phyloP scores from a whole-genome alignment of 2,329 filamentous ascomycete genomes.

The Epichloe elymi region DNA sequence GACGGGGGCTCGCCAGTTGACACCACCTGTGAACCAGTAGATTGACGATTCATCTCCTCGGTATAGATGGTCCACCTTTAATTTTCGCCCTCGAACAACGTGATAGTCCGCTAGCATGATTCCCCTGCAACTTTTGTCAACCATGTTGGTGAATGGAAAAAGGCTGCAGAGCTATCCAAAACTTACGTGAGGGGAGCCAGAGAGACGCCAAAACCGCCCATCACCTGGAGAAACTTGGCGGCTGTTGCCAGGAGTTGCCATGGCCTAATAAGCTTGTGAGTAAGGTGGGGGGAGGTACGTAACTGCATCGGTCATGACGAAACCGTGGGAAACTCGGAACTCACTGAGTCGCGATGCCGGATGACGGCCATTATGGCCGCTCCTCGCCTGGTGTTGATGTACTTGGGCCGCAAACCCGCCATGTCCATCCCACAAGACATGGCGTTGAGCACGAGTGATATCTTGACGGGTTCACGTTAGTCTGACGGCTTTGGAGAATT shows the following conservation, averaged over 20 bases:
- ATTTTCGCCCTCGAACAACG: conserved; percentile 18
- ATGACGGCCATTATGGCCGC: conserved; percentile 33
- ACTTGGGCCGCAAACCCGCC: conserved; percentile 35
- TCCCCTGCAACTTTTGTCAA: conserved; percentile 8
- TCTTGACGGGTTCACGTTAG: conserved; percentile 4
- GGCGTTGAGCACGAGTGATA: conserved; percentile 28
- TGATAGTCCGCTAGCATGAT: conserved; percentile 20
- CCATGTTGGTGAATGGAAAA: no score
- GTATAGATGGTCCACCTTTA: conserved; percentile 26
- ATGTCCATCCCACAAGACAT: conserved; percentile 42
- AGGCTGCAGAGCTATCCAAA: no score
- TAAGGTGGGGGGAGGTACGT: background rate
- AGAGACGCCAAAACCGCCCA: conserved; percentile 17
- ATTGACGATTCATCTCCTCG: conserved; percentile 16
- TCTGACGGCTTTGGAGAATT: background rate
- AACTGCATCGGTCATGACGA: no score
- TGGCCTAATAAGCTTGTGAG: conserved; percentile 8
- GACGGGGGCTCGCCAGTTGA: conserved; percentile 23
- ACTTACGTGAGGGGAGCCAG: no score
- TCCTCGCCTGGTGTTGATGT: conserved; percentile 43
- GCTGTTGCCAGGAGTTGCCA: conserved; percentile 18
- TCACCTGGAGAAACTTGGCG: conserved; percentile 14
- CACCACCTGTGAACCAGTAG: conserved; percentile 23
- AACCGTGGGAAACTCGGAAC: background rate
- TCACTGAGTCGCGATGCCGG: conserved; percentile 18